These are phyloP conservation scores for Cryptosporidium viatorum DNA, from an alignment of 169 alveolate genomes.

Conservation along the genomic window DNA sequence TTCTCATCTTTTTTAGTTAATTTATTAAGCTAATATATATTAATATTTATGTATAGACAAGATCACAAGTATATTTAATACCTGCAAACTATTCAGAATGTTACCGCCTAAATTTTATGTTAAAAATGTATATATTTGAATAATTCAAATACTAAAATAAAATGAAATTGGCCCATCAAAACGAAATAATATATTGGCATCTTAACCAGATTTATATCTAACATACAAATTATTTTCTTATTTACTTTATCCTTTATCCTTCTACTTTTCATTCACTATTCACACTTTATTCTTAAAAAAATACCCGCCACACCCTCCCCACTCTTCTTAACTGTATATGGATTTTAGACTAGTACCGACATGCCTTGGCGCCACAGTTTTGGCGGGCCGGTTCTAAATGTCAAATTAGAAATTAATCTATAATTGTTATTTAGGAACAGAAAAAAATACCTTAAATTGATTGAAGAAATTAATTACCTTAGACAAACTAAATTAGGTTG, in stretches of 20 bases:
- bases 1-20: not conserved
- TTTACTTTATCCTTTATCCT: not conserved
- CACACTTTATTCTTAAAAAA: not conserved
- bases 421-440: not conserved
- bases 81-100: not conserved
- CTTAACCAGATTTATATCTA: not conserved
- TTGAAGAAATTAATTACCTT: not conserved
- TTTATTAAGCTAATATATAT: not conserved
- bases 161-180: not conserved
- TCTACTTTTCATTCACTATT: not conserved
- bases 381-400: not conserved
- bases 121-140: too few species aligned
- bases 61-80: slow-evolving; percentile 1
- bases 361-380: not conserved
- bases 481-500: not conserved
- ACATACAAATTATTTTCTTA: not conserved
- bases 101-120: not conserved
- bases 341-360: slow-evolving; percentile 12
- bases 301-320: not conserved
- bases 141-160: not conserved
- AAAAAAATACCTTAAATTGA: not conserved
- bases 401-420: not conserved
- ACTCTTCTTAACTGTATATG: not conserved
- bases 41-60: not conserved
- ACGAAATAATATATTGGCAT: too few species aligned